These are phyloP conservation scores for Alnus rubra DNA, from an alignment of 306 rosid genomes.

Conservation along the genomic window DNA sequence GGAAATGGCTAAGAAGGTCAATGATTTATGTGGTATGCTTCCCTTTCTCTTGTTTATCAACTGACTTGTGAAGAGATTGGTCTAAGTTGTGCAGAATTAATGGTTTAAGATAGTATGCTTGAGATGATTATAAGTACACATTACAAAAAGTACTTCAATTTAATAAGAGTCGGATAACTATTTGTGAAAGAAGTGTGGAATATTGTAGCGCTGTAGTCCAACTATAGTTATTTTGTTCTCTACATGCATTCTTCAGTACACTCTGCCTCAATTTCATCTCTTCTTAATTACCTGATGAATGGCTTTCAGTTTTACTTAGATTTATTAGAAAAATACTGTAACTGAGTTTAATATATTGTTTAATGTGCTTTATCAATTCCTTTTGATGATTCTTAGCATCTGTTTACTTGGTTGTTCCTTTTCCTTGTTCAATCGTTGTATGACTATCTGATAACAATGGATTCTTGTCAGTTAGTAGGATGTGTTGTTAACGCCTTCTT, in stretches of 20 bases:
- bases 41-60: constrained; percentile 7
- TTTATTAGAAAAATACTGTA: too few species aligned
- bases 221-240: not conserved
- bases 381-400: not conserved
- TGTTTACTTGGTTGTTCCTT: not conserved
- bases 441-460: not conserved
- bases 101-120: not conserved
- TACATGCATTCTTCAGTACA: not conserved
- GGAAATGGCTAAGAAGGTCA: constrained; percentile 95
- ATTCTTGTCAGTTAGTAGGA: not conserved
- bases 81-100: not conserved
- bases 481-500: not conserved
- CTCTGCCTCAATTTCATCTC: not conserved
- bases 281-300: not conserved
- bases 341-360: too few species aligned
- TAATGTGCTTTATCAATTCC: not conserved
- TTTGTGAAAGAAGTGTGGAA: not conserved
- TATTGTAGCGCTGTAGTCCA: not conserved
- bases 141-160: not conserved
- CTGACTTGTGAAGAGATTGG: not conserved
- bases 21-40: constrained; percentile 80
- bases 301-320: not conserved
- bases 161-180: not conserved
- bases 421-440: too few species aligned
- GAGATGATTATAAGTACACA: not conserved